These are phyloP conservation scores for Mrakia gelida DNA, from an alignment of 768 basidiomycete species.

Conservation along the genomic window DNA sequence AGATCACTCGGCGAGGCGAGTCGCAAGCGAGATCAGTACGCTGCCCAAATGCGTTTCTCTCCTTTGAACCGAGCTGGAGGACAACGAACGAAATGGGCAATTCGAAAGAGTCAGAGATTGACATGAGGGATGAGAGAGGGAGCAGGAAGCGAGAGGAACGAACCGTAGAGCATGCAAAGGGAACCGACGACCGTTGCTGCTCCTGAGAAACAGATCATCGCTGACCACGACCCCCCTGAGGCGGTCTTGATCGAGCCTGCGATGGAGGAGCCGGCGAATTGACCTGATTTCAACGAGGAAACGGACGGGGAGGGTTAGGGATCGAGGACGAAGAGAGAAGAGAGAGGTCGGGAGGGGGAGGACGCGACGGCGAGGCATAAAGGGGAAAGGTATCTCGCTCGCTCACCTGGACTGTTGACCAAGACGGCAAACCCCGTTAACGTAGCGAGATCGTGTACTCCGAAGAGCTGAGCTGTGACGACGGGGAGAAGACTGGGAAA, in stretches of 20 bases:
- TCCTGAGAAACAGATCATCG: conserved; percentile 2
- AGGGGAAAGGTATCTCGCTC: background rate
- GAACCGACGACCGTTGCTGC: background rate
- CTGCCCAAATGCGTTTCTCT: background rate
- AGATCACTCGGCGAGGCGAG: background rate
- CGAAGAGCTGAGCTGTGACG: conserved; percentile 20
- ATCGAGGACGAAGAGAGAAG: background rate
- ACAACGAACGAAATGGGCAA: background rate
- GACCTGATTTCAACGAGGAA: background rate
- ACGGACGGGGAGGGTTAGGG: background rate
- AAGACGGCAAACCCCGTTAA: conserved; percentile 17
- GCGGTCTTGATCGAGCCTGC: background rate
- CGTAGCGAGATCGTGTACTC: conserved; percentile 1
- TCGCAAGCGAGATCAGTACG: background rate
- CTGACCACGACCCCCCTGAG: background rate
- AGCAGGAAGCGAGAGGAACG: background rate
- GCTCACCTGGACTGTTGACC: conserved; percentile 12
- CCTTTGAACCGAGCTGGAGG: background rate
- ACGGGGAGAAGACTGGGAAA: conserved; percentile 16
- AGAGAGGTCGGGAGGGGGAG: background rate
- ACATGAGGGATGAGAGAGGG: background rate
- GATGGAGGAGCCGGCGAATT: background rate
- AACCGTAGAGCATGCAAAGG: conserved; percentile 1
- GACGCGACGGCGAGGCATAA: background rate
- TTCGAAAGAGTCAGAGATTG: background rate